phyloP scores from a whole-genome alignment of 208 protist genomes.

The Acanthamoeba castellanii region DNA sequence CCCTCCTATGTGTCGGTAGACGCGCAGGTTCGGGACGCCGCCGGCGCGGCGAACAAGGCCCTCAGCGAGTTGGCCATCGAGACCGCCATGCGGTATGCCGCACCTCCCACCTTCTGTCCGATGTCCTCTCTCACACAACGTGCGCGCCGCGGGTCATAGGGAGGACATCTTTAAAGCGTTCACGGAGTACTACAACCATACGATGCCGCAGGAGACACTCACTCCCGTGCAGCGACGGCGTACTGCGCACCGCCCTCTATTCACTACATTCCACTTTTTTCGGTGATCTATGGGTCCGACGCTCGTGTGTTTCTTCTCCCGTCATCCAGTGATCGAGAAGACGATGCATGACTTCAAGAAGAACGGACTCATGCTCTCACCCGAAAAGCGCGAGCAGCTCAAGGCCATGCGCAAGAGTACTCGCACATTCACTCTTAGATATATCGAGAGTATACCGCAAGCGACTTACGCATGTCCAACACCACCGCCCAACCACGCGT shows the following conservation, averaged over 20 bases:
- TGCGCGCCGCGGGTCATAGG: neutral
- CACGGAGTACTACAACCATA: slow-evolving; percentile 22
- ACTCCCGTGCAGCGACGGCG: neutral
- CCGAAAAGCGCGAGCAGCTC: slow-evolving; percentile 43
- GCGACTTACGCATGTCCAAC: too few relatives aligned
- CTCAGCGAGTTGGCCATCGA: slow-evolving; percentile 38
- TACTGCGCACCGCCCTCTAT: neutral
- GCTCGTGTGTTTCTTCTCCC: neutral
- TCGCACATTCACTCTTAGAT: neutral
- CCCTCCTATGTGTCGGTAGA: slow-evolving; percentile 2
- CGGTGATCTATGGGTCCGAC: neutral
- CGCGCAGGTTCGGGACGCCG: neutral
- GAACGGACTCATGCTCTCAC: slow-evolving; percentile 35
- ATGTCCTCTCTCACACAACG: neutral
- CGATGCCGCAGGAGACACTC: neutral
- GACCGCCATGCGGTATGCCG: slow-evolving; percentile 4
- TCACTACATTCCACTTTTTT: neutral
- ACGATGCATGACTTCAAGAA: slow-evolving; percentile 22
- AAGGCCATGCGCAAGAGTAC: slow-evolving; percentile 60
- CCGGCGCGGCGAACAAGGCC: neutral
- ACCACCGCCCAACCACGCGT: neutral
- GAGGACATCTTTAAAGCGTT: slow-evolving; percentile 15
- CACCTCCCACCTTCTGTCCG: neutral
- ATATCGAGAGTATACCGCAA: neutral
- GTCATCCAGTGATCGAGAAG: slow-evolving; percentile 30